Conservation (phyloP, 768 basidiomycete genomes). For the Rhodosporidiobolus odoratus region DNA sequence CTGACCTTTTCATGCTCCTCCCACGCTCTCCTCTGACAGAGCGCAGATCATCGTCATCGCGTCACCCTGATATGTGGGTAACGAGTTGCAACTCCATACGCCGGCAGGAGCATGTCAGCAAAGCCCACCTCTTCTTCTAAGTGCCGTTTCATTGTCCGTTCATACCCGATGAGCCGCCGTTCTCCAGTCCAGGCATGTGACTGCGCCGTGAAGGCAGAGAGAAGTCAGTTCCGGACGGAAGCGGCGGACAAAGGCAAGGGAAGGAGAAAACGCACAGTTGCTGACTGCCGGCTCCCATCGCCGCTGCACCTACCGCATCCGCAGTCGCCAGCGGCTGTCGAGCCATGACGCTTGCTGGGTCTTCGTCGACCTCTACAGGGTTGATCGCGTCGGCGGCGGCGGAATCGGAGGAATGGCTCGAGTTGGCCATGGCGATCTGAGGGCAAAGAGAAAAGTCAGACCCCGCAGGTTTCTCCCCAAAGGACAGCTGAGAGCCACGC, state of each 20-base stretch:
- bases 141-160: background rate
- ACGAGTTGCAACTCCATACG: too few relatives aligned
- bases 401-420: background rate
- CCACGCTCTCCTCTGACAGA: too few relatives aligned
- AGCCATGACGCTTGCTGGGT: background rate
- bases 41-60: too few relatives aligned
- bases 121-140: background rate
- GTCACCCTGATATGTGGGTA: too few relatives aligned
- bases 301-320: slow-evolving; percentile 30
- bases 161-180: background rate
- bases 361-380: background rate
- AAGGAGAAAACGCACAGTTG: slow-evolving; percentile 1
- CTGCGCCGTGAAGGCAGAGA: background rate
- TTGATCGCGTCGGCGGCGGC: background rate
- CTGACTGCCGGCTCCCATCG: slow-evolving; percentile 18
- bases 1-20: too few relatives aligned
- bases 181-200: background rate
- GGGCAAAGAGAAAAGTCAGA: background rate
- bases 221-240: background rate
- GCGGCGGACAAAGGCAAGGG: background rate
- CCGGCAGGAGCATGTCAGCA: too few relatives aligned
- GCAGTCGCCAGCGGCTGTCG: slow-evolving; percentile 15
- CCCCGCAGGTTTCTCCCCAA: too few relatives aligned
- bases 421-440: slow-evolving; percentile 6
- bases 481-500: too few relatives aligned